A percentile compares a stretch with the other conserved stretches of the same genome.
These are phyloP conservation scores for Lasiosphaeria hispida DNA, from an alignment of 495 filamentous ascomycete genomes.

Conservation along the genomic window DNA sequence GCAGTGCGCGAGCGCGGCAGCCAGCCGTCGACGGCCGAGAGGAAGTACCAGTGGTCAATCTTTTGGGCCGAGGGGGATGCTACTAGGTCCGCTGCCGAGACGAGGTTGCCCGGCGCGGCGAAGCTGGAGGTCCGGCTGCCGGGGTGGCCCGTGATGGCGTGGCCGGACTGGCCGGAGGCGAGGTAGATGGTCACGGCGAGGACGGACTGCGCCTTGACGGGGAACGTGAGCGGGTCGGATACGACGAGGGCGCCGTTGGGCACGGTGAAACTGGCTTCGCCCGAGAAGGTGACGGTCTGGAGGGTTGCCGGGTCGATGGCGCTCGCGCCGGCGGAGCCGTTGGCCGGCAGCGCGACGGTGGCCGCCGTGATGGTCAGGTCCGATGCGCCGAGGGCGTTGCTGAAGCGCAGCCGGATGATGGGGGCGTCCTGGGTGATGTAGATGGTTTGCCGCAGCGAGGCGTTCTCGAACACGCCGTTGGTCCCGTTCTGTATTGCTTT, in stretches of 20 bases:
- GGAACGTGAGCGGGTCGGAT: slow-evolving; percentile 57
- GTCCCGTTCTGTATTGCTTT: slow-evolving; percentile 25
- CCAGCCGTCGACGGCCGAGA: slow-evolving; percentile 54
- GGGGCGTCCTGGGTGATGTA: slow-evolving; percentile 47
- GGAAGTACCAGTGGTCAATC: slow-evolving; percentile 51
- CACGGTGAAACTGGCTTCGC: slow-evolving; percentile 42
- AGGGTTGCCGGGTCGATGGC: slow-evolving; percentile 43
- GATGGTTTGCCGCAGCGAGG: slow-evolving; percentile 63
- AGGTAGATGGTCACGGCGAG: slow-evolving; percentile 57
- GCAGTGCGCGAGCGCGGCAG: slow-evolving; percentile 22
- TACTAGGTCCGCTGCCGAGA: slow-evolving; percentile 35
- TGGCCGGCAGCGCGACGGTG: slow-evolving; percentile 50
- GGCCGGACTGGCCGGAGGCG: slow-evolving; percentile 47
- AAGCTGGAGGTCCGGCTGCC: slow-evolving; percentile 58
- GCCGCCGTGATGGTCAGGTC: slow-evolving; percentile 55
- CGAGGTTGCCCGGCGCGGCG: slow-evolving; percentile 48
- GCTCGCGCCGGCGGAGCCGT: slow-evolving; percentile 42
- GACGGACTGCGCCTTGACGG: slow-evolving; percentile 40
- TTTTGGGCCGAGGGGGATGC: slow-evolving; percentile 20
- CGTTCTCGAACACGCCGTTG: slow-evolving; percentile 37
- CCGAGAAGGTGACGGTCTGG: slow-evolving; percentile 51
- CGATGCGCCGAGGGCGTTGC: slow-evolving; percentile 58
- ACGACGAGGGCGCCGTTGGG: slow-evolving; percentile 55
- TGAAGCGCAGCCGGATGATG: slow-evolving; percentile 55
- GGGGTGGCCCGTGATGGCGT: slow-evolving; percentile 57